Evolutionary conservation across 1,139 yeast species (phyloP).

Genomic region (Blastobotrys malaysiensis): DNA sequence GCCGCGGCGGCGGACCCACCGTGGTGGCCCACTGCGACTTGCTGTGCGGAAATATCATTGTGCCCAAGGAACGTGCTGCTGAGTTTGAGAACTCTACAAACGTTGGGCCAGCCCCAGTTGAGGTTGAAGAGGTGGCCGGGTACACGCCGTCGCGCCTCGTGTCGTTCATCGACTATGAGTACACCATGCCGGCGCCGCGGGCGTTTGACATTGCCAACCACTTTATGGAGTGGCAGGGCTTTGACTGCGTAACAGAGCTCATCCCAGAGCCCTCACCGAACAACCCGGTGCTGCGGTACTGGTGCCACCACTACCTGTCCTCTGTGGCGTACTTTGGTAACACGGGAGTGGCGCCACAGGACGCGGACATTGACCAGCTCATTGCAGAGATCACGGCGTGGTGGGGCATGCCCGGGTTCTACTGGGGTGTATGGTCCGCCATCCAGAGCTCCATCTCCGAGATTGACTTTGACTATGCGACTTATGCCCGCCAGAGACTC

Average conservation of each 20-base stretch:
- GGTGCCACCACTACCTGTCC: slow-evolving; percentile 38
- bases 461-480: slow-evolving; percentile 67
- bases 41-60: slow-evolving; percentile 64
- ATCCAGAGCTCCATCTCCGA: slow-evolving; percentile 66
- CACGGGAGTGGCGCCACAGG: slow-evolving; percentile 14
- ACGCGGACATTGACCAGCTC: slow-evolving; percentile 34
- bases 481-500: slow-evolving; percentile 54
- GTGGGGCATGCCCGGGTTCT: slow-evolving; percentile 79
- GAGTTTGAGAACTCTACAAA: neutral
- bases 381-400: slow-evolving; percentile 54
- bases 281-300: slow-evolving; percentile 46
- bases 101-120: neutral
- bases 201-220: slow-evolving; percentile 85
- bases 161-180: slow-evolving; percentile 74
- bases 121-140: neutral
- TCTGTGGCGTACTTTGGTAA: slow-evolving; percentile 19
- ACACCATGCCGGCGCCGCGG: slow-evolving; percentile 73
- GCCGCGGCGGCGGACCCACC: slow-evolving; percentile 37
- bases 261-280: slow-evolving; percentile 49
- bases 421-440: slow-evolving; percentile 84
- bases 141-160: slow-evolving; percentile 40
- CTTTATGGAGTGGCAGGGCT: slow-evolving; percentile 85
- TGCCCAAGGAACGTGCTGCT: slow-evolving; percentile 36
- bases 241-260: slow-evolving; percentile 56
- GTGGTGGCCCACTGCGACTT: slow-evolving; percentile 72